Conservation (phyloP, 2,329 filamentous ascomycete species). For the Penicillium brevicompactum region DNA sequence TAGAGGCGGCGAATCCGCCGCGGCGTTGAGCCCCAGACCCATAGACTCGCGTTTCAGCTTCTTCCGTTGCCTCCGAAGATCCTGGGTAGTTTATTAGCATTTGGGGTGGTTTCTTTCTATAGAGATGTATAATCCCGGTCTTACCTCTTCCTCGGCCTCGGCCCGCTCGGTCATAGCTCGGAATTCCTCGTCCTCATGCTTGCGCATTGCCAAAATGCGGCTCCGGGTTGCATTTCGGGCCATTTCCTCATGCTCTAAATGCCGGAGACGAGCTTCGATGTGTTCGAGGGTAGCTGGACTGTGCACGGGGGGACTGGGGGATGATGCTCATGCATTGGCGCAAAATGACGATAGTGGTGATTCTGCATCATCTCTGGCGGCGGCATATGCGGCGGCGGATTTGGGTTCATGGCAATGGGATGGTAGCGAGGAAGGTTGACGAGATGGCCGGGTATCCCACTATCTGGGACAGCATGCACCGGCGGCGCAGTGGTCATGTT, state of each 20-base stretch:
- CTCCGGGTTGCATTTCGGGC: conserved; percentile 40
- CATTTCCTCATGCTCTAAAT: conserved; percentile 45
- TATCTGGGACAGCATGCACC: conserved; percentile 35
- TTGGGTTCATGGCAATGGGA: conserved; percentile 45
- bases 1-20: conserved; percentile 39
- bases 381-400: conserved; percentile 35
- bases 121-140: neutral
- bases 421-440: conserved; percentile 42
- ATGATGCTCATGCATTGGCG: conserved; percentile 32
- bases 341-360: conserved; percentile 36
- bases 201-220: conserved; percentile 39
- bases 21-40: conserved; percentile 39
- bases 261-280: conserved; percentile 41
- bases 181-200: conserved; percentile 45
- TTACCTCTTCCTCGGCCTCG: conserved; percentile 45
- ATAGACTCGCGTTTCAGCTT: conserved; percentile 44
- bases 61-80: conserved; percentile 43
- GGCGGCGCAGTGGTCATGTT: conserved; percentile 41
- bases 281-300: conserved; percentile 36
- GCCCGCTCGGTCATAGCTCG: conserved; percentile 42
- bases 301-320: conserved; percentile 29
- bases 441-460: conserved; percentile 32
- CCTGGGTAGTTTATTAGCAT: conserved; percentile 22
- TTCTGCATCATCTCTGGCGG: conserved; percentile 36
- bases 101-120: neutral